Conservation (phyloP, 257 asterid species). For the Paulownia fortunei region DNA sequence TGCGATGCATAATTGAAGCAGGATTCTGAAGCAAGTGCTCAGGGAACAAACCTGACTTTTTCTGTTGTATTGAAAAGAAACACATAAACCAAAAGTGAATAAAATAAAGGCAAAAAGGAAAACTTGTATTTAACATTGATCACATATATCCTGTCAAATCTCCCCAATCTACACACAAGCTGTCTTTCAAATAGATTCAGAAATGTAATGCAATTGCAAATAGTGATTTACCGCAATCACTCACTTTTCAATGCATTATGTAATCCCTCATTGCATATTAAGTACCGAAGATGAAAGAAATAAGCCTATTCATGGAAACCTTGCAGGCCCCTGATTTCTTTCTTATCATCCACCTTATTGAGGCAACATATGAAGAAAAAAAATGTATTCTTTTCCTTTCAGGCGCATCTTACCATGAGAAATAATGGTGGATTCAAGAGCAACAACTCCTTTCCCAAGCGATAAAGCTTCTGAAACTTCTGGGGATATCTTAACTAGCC, state of each 20-base stretch:
- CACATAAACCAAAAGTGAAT: neutral
- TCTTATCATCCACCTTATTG: neutral
- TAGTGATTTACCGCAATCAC: neutral
- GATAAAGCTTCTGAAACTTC: slow-evolving; percentile 89
- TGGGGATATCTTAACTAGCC: slow-evolving; percentile 56
- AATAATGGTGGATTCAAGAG: slow-evolving; percentile 94
- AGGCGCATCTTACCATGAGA: slow-evolving; percentile 70
- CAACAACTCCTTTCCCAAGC: slow-evolving; percentile 78
- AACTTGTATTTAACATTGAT: neutral
- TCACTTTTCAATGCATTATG: neutral
- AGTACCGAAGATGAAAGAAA: neutral
- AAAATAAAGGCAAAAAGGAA: neutral
- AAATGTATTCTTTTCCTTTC: neutral
- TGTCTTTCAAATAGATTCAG: neutral
- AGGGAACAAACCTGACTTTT: neutral
- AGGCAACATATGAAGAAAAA: neutral
- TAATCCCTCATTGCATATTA: neutral
- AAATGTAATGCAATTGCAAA: neutral
- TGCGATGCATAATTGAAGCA: neutral
- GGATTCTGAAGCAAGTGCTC: neutral
- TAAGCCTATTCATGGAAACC: neutral
- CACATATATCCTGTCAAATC: neutral
- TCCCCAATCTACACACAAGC: neutral
- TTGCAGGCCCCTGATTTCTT: neutral
- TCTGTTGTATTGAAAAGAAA: neutral